A percentile compares a stretch with the other conserved stretches of the same genome.
These are phyloP conservation scores for Gonium pectorale DNA, from an alignment of 139 green algal species.

Conservation along the genomic window DNA sequence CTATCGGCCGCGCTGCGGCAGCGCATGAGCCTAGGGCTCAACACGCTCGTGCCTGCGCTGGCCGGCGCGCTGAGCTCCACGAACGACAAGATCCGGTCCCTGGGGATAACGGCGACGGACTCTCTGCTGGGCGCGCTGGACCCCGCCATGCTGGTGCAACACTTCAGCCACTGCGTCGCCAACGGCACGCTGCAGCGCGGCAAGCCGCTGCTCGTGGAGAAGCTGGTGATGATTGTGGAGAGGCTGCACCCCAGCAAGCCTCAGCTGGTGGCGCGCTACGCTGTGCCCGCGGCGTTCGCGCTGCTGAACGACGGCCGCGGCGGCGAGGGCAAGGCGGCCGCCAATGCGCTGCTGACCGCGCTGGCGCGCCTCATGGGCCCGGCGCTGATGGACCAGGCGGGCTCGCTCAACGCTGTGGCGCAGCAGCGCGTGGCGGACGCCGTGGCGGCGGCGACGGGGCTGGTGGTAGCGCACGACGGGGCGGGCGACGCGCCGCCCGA, in stretches of 20 bases:
- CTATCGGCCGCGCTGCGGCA: conserved; percentile 26
- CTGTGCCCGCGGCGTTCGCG: conserved; percentile 41
- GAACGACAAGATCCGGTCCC: conserved; percentile 67
- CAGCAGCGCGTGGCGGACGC: conserved; percentile 54
- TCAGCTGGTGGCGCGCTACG: conserved; percentile 59
- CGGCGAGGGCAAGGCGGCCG: conserved; percentile 41
- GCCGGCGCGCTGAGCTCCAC: conserved; percentile 62
- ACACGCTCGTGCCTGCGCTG: conserved; percentile 72
- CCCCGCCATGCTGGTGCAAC: conserved; percentile 64
- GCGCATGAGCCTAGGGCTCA: conserved; percentile 53
- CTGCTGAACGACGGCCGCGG: conserved; percentile 44
- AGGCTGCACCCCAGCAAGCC: conserved; percentile 51
- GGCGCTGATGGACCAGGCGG: conserved; percentile 47
- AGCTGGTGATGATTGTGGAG: conserved; percentile 55
- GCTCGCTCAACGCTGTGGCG: conserved; percentile 33
- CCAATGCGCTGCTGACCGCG: conserved; percentile 34
- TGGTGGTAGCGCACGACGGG: no score
- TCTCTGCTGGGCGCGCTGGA: conserved; percentile 51
- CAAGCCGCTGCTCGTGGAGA: conserved; percentile 66
- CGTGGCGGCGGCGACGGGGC: conserved; percentile 28
- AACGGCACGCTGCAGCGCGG: conserved; percentile 55
- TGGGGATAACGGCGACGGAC: conserved; percentile 52
- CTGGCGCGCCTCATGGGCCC: conserved; percentile 49
- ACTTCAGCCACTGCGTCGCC: conserved; percentile 68
- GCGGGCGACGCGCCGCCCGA: no score